Base-by-base conservation (phyloP, 805 yeast genomes). In the Priceomyces fermenticarens region DNA sequence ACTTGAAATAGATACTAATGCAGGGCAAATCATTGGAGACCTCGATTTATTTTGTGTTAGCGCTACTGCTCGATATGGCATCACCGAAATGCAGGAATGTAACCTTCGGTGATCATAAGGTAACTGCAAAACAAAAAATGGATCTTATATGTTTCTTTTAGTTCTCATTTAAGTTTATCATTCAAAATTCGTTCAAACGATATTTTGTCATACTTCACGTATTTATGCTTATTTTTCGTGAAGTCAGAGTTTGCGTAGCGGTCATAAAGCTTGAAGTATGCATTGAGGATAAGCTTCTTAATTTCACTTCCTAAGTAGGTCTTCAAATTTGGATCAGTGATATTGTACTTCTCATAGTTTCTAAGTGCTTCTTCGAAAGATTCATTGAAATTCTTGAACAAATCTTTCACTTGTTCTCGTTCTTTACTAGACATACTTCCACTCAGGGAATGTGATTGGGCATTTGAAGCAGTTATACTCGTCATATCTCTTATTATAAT, bases 221-320 rank as follows among this genome's bases (percentile, higher is more conserved):
- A 84, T 67, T 85, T 86, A 36, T 75, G 71, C 32, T 77, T 70
- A 53, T 85, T 80, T 59, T 87, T 87, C 15, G 89, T 73, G 52
- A 83, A 83, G 39, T 82, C 88, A n/a, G 82, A 80, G 23, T 65
- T 66, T 3, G 77, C 77, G 52, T 86, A 82, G 59, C 86, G 85
- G 51, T 85, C 88, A 60, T 87, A 83, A 57, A 91, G 85, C 53
- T 93, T 80, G 54, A 83, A 81, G 63, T 91, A 91, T 40, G 91
- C 77, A 10, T 96, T 96, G 43, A 81, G 73, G 38, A 93, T 82
- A 49, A 88, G 79, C 48, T 68, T 70, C 28, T 81, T 81, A 54
- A 85, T 83, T 53, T 91, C 97, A 40, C 78, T 77, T 11, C 79
- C 73, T 50, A 93, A 65, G 41, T 73, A 77, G 43, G 75, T 72